These are phyloP conservation scores for Striga hermonthica DNA, from an alignment of 305 asterid genomes.

Conservation along the genomic window DNA sequence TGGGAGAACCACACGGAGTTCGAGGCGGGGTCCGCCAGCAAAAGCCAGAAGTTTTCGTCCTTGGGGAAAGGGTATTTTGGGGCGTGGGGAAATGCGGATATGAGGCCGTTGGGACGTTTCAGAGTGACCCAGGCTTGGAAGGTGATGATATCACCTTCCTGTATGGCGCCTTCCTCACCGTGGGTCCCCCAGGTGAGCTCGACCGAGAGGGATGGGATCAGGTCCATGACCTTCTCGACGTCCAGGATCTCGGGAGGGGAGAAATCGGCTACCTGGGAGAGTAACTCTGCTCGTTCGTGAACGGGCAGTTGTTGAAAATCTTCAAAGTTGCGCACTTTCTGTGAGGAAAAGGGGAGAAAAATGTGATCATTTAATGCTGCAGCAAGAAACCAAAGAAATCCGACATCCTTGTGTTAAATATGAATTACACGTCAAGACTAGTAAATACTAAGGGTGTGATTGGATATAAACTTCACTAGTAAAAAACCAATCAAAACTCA, in stretches of 20 bases:
- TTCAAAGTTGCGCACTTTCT: conserved; percentile 60
- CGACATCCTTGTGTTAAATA: too few relatives aligned
- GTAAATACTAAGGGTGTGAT: too few relatives aligned
- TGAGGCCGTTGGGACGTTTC: conserved; percentile 72
- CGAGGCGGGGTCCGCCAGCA: conserved; percentile 70
- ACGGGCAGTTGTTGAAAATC: conserved; percentile 59
- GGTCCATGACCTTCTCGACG: conserved; percentile 72
- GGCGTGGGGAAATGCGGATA: conserved; percentile 65
- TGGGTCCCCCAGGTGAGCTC: conserved; percentile 83
- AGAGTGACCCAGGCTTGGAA: conserved; percentile 80
- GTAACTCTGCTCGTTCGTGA: conserved; percentile 64
- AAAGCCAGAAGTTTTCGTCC: conserved; percentile 87
- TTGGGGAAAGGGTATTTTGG: conserved; percentile 75
- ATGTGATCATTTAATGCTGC: too few relatives aligned
- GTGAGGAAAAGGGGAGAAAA: conserved; percentile 32
- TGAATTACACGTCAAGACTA: too few relatives aligned
- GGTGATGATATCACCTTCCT: conserved; percentile 83
- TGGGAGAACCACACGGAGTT: conserved; percentile 81
- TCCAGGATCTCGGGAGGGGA: conserved; percentile 59
- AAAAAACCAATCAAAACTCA: too few relatives aligned
- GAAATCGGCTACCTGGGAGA: conserved; percentile 55
- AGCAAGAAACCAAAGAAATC: neutral
- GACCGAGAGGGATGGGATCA: conserved; percentile 60
- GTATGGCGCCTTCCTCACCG: conserved; percentile 87
- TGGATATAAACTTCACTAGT: too few relatives aligned